Evolutionary conservation across 2,329 filamentous ascomycete species (phyloP), one percentile per base, ranked within the genome.

Genomic region (Fusarium azukiicola): DNA sequence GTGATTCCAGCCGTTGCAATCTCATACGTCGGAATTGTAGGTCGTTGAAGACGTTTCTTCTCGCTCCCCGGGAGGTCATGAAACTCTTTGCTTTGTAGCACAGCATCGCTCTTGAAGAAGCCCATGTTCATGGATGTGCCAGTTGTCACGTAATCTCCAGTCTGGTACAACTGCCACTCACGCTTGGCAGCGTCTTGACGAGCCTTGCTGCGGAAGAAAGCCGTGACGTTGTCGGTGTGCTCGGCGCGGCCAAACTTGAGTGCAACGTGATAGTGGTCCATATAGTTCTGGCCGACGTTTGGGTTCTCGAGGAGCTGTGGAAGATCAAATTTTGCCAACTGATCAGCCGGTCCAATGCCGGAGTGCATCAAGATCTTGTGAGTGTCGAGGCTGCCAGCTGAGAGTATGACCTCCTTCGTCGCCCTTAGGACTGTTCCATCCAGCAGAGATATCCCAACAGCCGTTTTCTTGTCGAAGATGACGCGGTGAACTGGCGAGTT

Each of bases 341-440:
- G 75, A 13, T 74, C 73, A 7, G 5, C 10, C 0, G 73, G 64
- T 3, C 77, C 77, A n/a, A 79, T 72, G 12, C 77, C 77, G 3
- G 77, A 79, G 27, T 79, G 77, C 68, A 79, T 73, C 49, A 79
- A 58, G 64, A 79, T 79, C 42, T 75, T 77, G 40, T 74, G 77
- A 3, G 77, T 75, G 61, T 79, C 77, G 9, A 79, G 75, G 6
- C 74, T 77, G 8, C 77, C 77, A 38, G 77, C 70, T 1, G 77
- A 77, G n/a, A 79, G 68, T 8, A 79, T 75, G 36, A 77, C 64
- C n/a, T 79, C 77, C 5, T 79, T 77, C 5, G 27, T 54, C 3
- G 77, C 75, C 14, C 13, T 69, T 5, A 79, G 58, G 5, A 72
- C 13, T 1, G 67, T 75, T 11, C 75, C 75, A 52, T 77, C 74